phyloP scores from a whole-genome alignment of 176 grass and related monocot species.

The Panicum miliaceum region DNA sequence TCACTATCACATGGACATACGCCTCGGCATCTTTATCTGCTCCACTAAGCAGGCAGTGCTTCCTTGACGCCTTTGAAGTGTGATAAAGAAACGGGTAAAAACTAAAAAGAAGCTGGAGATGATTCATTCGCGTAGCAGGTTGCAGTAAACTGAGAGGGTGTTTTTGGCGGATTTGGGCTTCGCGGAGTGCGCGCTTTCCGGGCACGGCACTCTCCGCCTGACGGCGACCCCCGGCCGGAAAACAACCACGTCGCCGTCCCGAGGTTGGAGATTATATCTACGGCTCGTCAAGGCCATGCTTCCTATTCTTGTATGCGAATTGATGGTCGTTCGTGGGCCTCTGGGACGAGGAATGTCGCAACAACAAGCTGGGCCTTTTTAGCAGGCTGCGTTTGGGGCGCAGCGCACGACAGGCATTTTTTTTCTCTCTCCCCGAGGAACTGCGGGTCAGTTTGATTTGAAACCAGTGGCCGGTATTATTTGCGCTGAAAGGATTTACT shows the following conservation, averaged over 20 bases:
- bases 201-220: conserved; percentile 27
- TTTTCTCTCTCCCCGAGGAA: neutral
- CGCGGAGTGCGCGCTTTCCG: conserved; percentile 15
- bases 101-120: neutral
- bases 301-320: neutral
- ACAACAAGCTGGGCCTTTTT: neutral
- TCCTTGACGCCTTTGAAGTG: neutral
- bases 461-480: neutral
- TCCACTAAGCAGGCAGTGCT: neutral
- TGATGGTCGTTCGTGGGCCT: neutral
- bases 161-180: neutral
- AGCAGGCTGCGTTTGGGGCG: neutral
- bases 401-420: neutral
- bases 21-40: conserved; percentile 16
- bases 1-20: neutral
- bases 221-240: conserved; percentile 33
- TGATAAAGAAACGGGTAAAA: neutral
- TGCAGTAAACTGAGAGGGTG: neutral
- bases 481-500: neutral
- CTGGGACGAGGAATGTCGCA: neutral
- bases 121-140: neutral
- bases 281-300: neutral
- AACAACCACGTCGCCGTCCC: conserved; percentile 37
- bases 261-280: neutral
- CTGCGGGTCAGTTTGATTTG: neutral